These are phyloP conservation scores for Metschnikowia amazonensis DNA, from an alignment of 805 yeast genomes.

Conservation along the genomic window DNA sequence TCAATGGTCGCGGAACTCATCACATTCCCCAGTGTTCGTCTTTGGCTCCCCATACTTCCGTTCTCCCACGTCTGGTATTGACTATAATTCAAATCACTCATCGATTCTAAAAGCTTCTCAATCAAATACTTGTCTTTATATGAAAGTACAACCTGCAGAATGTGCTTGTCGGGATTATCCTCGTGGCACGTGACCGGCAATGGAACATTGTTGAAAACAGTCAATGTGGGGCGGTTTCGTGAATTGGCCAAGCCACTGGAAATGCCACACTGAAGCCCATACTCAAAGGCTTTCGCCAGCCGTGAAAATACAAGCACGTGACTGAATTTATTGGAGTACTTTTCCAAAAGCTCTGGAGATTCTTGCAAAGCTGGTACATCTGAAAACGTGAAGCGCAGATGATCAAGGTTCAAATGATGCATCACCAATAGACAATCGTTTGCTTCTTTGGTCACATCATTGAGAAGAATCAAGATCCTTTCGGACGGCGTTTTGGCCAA, in stretches of 20 bases:
- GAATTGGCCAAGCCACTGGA: slow-evolving; percentile 1
- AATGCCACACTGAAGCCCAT: slow-evolving; percentile 7
- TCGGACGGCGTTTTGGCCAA: slow-evolving; percentile 7
- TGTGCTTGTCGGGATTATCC: slow-evolving; percentile 4
- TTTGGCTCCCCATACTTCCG: too few relatives aligned
- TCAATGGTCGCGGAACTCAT: too few relatives aligned
- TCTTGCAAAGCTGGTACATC: slow-evolving; percentile 8
- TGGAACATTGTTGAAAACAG: slow-evolving; percentile 2
- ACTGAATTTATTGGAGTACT: slow-evolving; percentile 10
- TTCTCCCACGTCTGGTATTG: background rate
- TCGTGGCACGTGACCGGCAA: slow-evolving; percentile 1
- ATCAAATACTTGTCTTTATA: slow-evolving; percentile 17
- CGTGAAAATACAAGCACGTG: slow-evolving; percentile 16
- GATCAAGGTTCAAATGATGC: slow-evolving; percentile 22
- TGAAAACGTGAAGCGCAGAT: slow-evolving; percentile 15
- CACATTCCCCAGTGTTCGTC: too few relatives aligned
- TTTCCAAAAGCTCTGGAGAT: slow-evolving; percentile 3
- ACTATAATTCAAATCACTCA: slow-evolving; percentile 2
- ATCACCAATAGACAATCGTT: slow-evolving; percentile 37
- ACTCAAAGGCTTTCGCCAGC: slow-evolving; percentile 2
- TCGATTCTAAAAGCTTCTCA: slow-evolving; percentile 11
- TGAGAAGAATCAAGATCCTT: slow-evolving; percentile 27
- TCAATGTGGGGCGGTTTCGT: slow-evolving; percentile 4
- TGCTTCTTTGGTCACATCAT: slow-evolving; percentile 27
- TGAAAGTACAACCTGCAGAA: slow-evolving; percentile 6